Conservation (phyloP, 78 protist genomes). For the Emiliania huxleyi region DNA sequence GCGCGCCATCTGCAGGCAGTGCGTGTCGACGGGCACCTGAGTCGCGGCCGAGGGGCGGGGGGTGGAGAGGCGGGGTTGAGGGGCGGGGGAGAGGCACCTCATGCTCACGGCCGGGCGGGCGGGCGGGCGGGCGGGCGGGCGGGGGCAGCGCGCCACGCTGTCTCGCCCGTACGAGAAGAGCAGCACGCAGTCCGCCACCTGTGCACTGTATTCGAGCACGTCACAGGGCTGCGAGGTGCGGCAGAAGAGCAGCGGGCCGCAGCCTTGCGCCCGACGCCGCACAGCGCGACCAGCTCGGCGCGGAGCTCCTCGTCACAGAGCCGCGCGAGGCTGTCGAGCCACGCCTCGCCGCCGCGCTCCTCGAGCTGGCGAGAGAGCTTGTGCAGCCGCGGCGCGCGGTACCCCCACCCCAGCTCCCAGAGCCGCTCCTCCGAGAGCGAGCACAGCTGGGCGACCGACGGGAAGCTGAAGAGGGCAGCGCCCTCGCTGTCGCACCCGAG, state of each 20-base stretch:
- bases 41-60: too few species aligned
- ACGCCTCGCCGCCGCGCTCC: not conserved
- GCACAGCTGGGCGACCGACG: not conserved
- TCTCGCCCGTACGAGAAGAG: not conserved
- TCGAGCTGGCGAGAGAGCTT: not conserved
- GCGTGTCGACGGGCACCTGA: slow-evolving; percentile 33
- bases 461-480: not conserved
- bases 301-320: not conserved
- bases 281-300: not conserved
- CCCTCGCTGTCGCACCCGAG: not conserved
- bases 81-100: too few species aligned
- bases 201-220: too few species aligned
- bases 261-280: slow-evolving; percentile 28
- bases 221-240: too few species aligned
- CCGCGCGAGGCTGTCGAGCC: not conserved
- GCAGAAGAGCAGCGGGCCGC: too few species aligned
- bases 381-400: slow-evolving; percentile 12
- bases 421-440: not conserved
- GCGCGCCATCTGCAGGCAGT: slow-evolving; percentile 8
- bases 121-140: too few species aligned
- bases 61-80: too few species aligned
- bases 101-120: too few species aligned
- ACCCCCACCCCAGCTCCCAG: slow-evolving; percentile 10
- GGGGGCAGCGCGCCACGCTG: too few species aligned
- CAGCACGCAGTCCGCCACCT: slow-evolving; percentile 25